A percentile compares a stretch with the other conserved stretches of the same genome.
These are phyloP conservation scores for Quercus engelmannii DNA, from an alignment of 306 rosid species.

Conservation along the genomic window DNA sequence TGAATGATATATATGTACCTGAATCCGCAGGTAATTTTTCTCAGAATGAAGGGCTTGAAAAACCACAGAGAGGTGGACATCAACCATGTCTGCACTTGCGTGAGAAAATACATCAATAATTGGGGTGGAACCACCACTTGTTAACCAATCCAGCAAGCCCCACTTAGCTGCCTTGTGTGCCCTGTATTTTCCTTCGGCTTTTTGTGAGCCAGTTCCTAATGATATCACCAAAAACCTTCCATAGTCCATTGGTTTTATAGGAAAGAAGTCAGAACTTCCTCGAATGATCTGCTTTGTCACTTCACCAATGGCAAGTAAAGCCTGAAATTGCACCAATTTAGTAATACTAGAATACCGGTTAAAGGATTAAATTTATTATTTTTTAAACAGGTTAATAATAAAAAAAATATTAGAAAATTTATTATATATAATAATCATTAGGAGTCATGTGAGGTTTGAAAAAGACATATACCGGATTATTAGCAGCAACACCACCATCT, in stretches of 20 bases:
- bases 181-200: slow-evolving; percentile 35
- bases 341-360: neutral
- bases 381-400: no score
- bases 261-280: slow-evolving; percentile 20
- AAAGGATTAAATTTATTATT: no score
- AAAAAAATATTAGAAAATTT: neutral
- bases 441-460: neutral
- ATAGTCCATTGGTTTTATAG: slow-evolving; percentile 31
- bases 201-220: slow-evolving; percentile 54
- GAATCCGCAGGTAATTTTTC: slow-evolving; percentile 50
- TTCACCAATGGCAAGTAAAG: slow-evolving; percentile 48
- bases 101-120: slow-evolving; percentile 39
- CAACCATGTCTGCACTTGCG: slow-evolving; percentile 53
- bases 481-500: slow-evolving; percentile 73
- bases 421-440: neutral
- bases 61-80: slow-evolving; percentile 40
- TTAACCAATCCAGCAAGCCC: slow-evolving; percentile 58
- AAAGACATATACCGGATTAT: slow-evolving; percentile 50
- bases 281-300: slow-evolving; percentile 38
- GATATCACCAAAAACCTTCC: slow-evolving; percentile 47
- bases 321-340: slow-evolving; percentile 10
- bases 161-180: slow-evolving; percentile 45
- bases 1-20: slow-evolving; percentile 22
- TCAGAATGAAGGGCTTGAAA: slow-evolving; percentile 43
- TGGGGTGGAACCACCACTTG: slow-evolving; percentile 39